Conservation (phyloP, 2,329 filamentous ascomycete genomes). For the Chalaropsis ovoidea region DNA sequence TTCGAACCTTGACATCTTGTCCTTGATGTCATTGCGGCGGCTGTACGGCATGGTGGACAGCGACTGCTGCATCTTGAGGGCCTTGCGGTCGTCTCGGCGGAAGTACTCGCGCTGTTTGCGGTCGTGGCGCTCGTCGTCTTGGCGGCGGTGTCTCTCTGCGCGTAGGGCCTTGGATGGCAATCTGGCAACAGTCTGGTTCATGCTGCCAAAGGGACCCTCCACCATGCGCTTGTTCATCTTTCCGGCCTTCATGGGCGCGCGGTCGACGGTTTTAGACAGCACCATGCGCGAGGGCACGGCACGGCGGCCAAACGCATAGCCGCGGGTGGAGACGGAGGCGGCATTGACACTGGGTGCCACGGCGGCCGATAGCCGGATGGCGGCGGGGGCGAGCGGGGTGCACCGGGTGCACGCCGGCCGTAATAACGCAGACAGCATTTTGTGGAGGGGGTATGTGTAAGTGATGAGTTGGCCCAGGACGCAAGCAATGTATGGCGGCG, state of each 20-base stretch:
- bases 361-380: neutral
- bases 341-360: neutral
- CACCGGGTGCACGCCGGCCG: neutral
- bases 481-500: neutral
- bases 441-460: neutral
- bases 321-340: constrained; percentile 8
- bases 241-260: constrained; percentile 33
- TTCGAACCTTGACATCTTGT: constrained; percentile 55
- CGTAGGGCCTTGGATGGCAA: constrained; percentile 27
- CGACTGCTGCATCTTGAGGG: constrained; percentile 85
- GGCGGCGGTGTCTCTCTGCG: neutral
- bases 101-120: constrained; percentile 34
- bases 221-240: constrained; percentile 34
- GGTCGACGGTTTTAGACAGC: constrained; percentile 45
- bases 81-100: constrained; percentile 46
- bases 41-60: constrained; percentile 68
- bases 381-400: neutral
- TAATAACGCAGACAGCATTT: constrained; percentile 16
- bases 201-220: constrained; percentile 45
- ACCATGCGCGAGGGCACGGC: constrained; percentile 46
- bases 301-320: constrained; percentile 16
- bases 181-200: constrained; percentile 46
- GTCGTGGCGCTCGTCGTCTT: constrained; percentile 23
- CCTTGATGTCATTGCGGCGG: constrained; percentile 45
- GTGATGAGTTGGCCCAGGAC: neutral